Evolutionary conservation across 345 rosid genomes (phyloP), one percentile per base, ranked within the genome.

Genomic region (Populus euphratica): DNA sequence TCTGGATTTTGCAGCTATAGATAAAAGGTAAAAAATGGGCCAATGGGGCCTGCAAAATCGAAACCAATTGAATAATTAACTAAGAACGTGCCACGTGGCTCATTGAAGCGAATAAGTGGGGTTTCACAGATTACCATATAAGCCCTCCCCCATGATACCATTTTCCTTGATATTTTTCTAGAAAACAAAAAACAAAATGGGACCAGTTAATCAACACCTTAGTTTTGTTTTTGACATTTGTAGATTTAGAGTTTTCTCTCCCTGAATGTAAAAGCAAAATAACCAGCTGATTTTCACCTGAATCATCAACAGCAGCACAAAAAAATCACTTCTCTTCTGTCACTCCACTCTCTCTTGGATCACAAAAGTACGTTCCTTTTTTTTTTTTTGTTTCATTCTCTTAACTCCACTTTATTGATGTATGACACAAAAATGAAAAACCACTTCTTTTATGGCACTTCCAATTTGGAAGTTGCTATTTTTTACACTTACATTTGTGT

Each of bases 81-180:
- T 39, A 27, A 70, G 5, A 44, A 20, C 10, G 44, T 17, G 49
- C 68, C 79, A 54, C 36, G 69, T 72, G 83, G 76, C 76, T 14
- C 41, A 33, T 25, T 38, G 71, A 56, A 61, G 29, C 78, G 63
- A 74, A 62, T 64, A 6, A 73, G 73, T 72, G 69, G 41, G 80
- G 47, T 39, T 77, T 63, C 80, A 49, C 69, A 72, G 76, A 81
- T 81, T 44, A 43, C 79, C 75, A 73, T 68, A 62, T 77, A 80
- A 59, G 84, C 77, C 36, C 71, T 23, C 79, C 74, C 80, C 23
- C 44, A 77, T 27, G 31, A 0, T 73, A 77, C 33, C 73, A 25
- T 31, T 33, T 72, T 71, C 68, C 77, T 31, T 12, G 31, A 33
- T 18, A 10, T 41, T 41, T 41, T 10, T 12, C 8, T n/a, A 16